Evolutionary conservation across 2,329 filamentous ascomycete genomes (phyloP).

Genomic region (Neofusicoccum cordaticola): DNA sequence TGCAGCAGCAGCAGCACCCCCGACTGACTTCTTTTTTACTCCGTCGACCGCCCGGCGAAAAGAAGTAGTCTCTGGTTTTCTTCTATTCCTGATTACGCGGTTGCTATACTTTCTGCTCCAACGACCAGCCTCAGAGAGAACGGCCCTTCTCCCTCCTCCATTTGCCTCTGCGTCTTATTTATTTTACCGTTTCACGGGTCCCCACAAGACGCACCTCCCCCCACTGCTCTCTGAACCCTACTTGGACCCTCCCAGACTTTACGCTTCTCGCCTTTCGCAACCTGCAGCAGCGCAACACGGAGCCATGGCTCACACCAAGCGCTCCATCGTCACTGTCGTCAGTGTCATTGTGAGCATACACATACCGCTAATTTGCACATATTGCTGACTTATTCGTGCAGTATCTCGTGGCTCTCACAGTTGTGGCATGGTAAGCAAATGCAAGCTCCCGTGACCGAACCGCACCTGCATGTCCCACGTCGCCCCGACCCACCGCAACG

Average conservation of each 20-base stretch:
- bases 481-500: background rate
- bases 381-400: slow-evolving; percentile 20
- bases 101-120: background rate
- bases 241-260: background rate
- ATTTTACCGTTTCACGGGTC: background rate
- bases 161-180: background rate
- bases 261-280: background rate
- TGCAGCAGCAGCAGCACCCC: background rate
- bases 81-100: background rate
- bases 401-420: slow-evolving; percentile 35
- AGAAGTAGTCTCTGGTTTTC: background rate
- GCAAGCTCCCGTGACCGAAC: background rate
- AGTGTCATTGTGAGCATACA: slow-evolving; percentile 7
- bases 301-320: slow-evolving; percentile 12
- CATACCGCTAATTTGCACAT: background rate
- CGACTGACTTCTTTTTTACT: background rate
- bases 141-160: background rate
- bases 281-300: background rate
- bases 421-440: slow-evolving; percentile 27
- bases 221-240: background rate
- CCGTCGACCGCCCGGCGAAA: background rate
- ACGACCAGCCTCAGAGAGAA: background rate
- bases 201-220: background rate
- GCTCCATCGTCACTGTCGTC: slow-evolving; percentile 5
- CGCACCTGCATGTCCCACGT: too few relatives aligned